Evolutionary conservation across 2,329 filamentous ascomycete species (phyloP), one percentile per base, ranked within the genome.

Genomic region (Elsinoe australis): DNA sequence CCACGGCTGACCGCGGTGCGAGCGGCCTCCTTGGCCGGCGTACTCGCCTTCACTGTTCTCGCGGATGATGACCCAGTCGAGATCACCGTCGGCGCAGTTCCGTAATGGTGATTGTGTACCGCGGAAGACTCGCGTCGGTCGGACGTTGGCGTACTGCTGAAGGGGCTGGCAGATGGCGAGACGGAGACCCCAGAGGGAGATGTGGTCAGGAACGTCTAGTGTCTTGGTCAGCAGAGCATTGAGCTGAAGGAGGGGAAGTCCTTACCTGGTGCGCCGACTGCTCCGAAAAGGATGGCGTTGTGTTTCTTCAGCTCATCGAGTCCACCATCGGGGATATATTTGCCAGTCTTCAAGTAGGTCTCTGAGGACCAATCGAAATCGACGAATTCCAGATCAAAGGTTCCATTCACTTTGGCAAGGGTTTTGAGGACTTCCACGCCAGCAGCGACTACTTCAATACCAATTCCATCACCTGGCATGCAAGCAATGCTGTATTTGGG

Each of bases 391-490:
- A 86, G 67, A 10, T 67, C 58, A 61, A 86, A 85, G 0, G 73
- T 72, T 31, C 74, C 69, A 1, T 72, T 67, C 3, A 55, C 55
- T 26, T 68, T 59, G 3, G 70, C 66, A 1, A 82, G 61, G 10
- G 71, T 71, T 52, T 79, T 70, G 44, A 86, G 64, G 0, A 82
- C 82, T 33, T 73, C 67, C 6, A 84, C 75, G 2, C 79, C 80
- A 1, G 79, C 79, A 24, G 72, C 67, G 61, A 83, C 76, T 8
- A 85, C 81, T 61, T 85, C 82, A 1, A 74, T 74, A 1, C 82
- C 82, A 52, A 85, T 85, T 47, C 82, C 82, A 58, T 85, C 82
- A 5, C 78, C 82, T 0, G 80, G 79, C 48, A 85, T 82, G 22
- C 71, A 73, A n/a, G 80, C 80, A 52, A 83, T 79, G 45, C 60